These are phyloP conservation scores for Agaricales sp. DNA, from an alignment of 1,284 basidiomycete genomes.

Conservation along the genomic window DNA sequence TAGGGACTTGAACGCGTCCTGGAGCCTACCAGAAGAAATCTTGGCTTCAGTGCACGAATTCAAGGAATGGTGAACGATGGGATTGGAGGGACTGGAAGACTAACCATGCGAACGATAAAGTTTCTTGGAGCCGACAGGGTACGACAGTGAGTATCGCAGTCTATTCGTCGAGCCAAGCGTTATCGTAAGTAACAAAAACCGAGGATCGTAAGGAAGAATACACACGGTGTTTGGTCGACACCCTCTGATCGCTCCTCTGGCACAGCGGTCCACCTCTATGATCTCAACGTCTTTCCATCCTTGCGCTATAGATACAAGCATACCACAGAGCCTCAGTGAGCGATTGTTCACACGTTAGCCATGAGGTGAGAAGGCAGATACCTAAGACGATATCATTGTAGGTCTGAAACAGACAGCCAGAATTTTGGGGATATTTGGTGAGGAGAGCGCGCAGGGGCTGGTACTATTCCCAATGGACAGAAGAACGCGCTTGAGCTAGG, in stretches of 20 bases:
- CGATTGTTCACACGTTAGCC: conserved; percentile 3
- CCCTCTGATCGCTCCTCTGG: conserved; percentile 50
- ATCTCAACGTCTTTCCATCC: conserved; percentile 57
- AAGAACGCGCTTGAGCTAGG: conserved; percentile 8
- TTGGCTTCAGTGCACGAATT: too few species aligned
- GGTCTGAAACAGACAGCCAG: conserved; percentile 43
- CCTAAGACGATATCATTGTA: conserved; percentile 53
- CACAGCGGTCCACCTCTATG: conserved; percentile 45
- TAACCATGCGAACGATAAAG: conserved; percentile 38
- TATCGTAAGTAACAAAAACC: not conserved
- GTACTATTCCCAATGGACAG: not conserved
- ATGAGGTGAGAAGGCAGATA: conserved; percentile 14
- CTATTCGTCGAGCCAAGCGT: conserved; percentile 18
- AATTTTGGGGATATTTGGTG: conserved; percentile 40
- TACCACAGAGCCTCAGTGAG: too few species aligned
- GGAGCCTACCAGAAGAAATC: conserved; percentile 33
- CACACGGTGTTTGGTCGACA: conserved; percentile 43
- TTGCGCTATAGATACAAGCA: conserved; percentile 49
- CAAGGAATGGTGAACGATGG: not conserved
- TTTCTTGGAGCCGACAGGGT: conserved; percentile 59
- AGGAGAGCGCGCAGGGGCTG: conserved; percentile 21
- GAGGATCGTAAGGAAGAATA: conserved; percentile 3
- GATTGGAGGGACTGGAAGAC: conserved; percentile 6
- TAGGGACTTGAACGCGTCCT: conserved; percentile 41
- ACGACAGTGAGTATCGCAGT: conserved; percentile 39